Percentiles rank a stretch among this genome's conserved stretches.
Conservation (phyloP, 176 grass and related monocot genomes). For the Aegilops speltoides region DNA sequence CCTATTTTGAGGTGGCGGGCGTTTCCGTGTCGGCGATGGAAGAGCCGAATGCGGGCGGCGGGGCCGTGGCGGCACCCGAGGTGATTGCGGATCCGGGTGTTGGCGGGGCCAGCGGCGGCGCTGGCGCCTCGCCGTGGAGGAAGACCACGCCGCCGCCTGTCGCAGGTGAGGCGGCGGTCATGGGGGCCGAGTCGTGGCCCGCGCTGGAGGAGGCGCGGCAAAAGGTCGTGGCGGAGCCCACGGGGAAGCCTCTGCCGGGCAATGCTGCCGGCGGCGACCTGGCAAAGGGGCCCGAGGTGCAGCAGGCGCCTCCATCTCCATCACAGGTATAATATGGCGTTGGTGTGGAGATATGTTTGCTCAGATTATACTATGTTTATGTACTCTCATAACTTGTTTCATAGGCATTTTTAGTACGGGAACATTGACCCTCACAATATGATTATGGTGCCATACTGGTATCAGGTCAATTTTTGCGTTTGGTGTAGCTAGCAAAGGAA, state of each 20-base stretch:
- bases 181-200: conserved; percentile 69
- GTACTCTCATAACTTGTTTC: background rate
- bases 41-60: conserved; percentile 32
- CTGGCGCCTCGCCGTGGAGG: conserved; percentile 39
- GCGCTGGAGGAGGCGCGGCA: conserved; percentile 58
- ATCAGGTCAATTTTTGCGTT: background rate
- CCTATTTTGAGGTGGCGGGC: background rate
- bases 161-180: conserved; percentile 36
- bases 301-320: background rate
- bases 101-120: background rate
- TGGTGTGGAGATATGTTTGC: background rate
- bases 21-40: conserved; percentile 24
- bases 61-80: conserved; percentile 14
- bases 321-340: conserved; percentile 34
- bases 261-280: conserved; percentile 32
- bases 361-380: background rate
- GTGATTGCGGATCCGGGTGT: conserved; percentile 20
- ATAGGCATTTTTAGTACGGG: background rate
- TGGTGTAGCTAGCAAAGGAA: background rate
- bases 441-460: background rate
- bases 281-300: conserved; percentile 6
- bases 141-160: conserved; percentile 33
- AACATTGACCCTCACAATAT: background rate
- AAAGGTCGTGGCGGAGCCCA: conserved; percentile 28
- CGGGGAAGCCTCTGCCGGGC: conserved; percentile 23